Evolutionary conservation across 352 stramenopile genomes (phyloP), one percentile per base, ranked within the genome.

Genomic region (Elongisporangium undulatum): DNA sequence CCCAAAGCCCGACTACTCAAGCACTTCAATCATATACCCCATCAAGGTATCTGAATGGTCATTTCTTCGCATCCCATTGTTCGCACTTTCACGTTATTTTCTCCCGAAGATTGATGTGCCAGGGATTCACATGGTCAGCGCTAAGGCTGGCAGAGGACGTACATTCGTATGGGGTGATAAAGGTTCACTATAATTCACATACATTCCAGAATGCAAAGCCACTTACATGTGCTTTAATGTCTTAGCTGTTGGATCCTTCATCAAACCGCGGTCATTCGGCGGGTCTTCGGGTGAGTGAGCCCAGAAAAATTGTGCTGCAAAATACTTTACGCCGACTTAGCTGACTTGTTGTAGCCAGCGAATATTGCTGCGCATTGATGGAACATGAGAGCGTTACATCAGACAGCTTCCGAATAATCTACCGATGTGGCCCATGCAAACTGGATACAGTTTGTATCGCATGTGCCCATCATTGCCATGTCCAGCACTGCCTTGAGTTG

Each of bases 111-210:
- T 90, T 23, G 58, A 74, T 13, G 49, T 90, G 2, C 67, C 72
- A 2, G 65, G 71, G 15, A 68, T 91, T 16, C 72, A 79, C 17
- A 56, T 94, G 20, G 66, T 91, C 20, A 81, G 75, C 29, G 77
- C 75, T 0, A 64, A 65, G 19, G 82, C 85, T 39, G 82, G 82
- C 29, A 72, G 79, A 60, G 82, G 73, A 9, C 74, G 80, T 39
- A 92, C 82, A 0, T 94, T 90, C 67, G 79, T 87, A 2, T 92
- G 85, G 82, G 83, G 83, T 2, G 83, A 93, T 64, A 68, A 79
- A 81, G 79, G 80, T 90, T 55, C 0, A 58, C 59, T 29, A 21
- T 12, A 8, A n/a, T 41, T 24, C 26, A 48, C 24, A 20, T 1
- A 39, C 17, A 22, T 26, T 17, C 16, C 3, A 19, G 29, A 20